Evolutionary conservation across 257 asterid species (phyloP).

Genomic region (Linaria vulgaris): DNA sequence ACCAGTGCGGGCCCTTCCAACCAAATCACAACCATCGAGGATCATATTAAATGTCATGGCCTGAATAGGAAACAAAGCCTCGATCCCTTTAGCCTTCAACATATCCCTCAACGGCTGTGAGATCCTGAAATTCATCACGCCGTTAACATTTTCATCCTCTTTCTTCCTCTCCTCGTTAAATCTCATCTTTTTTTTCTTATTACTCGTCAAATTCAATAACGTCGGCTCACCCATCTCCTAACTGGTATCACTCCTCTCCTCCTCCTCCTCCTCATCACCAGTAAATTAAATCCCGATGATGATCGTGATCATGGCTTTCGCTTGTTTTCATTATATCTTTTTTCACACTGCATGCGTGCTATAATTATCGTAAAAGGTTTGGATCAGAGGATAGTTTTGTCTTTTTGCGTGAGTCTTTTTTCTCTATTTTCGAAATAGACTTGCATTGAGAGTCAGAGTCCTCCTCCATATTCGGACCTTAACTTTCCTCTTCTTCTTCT

Average conservation of each 20-base stretch:
- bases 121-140: constrained; percentile 64
- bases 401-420: constrained; percentile 49
- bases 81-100: constrained; percentile 61
- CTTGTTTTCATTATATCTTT: constrained; percentile 53
- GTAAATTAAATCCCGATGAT: too few species aligned
- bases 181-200: constrained; percentile 55
- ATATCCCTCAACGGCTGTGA: constrained; percentile 61
- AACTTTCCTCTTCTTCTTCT: constrained; percentile 40
- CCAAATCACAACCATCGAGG: constrained; percentile 87
- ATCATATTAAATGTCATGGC: constrained; percentile 73
- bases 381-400: constrained; percentile 44
- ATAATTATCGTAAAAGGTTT: constrained; percentile 29
- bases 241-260: constrained; percentile 75
- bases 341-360: constrained; percentile 24
- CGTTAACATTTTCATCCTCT: constrained; percentile 48
- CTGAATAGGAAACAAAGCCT: constrained; percentile 75
- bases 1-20: constrained; percentile 93
- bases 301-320: constrained; percentile 42
- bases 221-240: constrained; percentile 71
- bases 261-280: constrained; percentile 29
- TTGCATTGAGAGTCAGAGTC: too few species aligned
- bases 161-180: constrained; percentile 31
- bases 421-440: constrained; percentile 37
- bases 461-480: constrained; percentile 34
- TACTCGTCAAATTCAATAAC: constrained; percentile 41